Evolutionary conservation across 2,329 filamentous ascomycete species (phyloP), one percentile per base, ranked within the genome.

Genomic region (Colletotrichum viniferum): DNA sequence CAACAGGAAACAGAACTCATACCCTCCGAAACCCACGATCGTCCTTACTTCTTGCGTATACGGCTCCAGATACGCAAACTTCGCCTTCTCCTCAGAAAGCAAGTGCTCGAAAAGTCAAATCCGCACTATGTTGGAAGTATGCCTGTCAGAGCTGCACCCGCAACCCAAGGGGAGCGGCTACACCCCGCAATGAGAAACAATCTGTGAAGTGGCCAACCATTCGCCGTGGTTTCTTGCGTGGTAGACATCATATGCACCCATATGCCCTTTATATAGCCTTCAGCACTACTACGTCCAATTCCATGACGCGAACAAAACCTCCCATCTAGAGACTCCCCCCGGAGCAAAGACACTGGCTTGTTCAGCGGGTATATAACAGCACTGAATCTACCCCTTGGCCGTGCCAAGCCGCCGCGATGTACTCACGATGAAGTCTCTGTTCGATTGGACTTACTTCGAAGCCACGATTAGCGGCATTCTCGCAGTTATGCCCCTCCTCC

Each of bases 321-420:
- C 0, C 18, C 9, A n/a, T 3, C 6, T 4, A 3, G 34, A 14
- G 14, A 32, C 18, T 10, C 3, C 38, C 38, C 18, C 18, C 5
- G 16, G 5, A 1, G 4, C 16, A n/a, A 43, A 43, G 5, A 43
- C 38, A n/a, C 18, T 2, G 18, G 38, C 8, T 9, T 12, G 1
- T 43, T 6, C 4, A 3, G 38, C 4, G 38, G 4, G 38, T 10
- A n/a, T n/a, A n/a, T 4, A 12, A 43, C 5, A 12, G 9, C 9
- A 48, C 0, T 0, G 2, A n/a, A 5, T n/a, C 9, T n/a, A 12
- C 38, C 2, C 18, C 18, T 43, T 0, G 3, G n/a, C 2, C 18
- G 0, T 48, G 0, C 0, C 9, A n/a, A n/a, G 18, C 9, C 18
- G 9, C 38, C 38, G 12, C 38, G 6, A 43, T 43, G 38, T 43